phyloP scores from a whole-genome alignment of 305 asterid genomes.

The Fraxinus xanthoxyloides region DNA sequence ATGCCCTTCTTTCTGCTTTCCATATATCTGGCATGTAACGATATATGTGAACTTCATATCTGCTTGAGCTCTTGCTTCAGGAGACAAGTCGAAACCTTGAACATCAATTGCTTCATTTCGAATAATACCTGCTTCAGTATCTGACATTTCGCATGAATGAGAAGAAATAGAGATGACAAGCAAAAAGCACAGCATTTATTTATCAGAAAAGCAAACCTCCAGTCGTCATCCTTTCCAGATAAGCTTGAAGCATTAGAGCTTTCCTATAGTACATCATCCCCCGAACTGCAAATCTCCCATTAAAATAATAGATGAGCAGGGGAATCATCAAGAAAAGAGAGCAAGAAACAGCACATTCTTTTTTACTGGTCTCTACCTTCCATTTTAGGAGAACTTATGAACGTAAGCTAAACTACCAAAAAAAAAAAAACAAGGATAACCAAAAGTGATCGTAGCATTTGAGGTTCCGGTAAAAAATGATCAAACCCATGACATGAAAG shows the following conservation, averaged over 20 bases:
- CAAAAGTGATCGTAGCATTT: background rate
- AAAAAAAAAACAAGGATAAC: background rate
- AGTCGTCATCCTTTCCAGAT: slow-evolving; percentile 60
- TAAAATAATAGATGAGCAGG: slow-evolving; percentile 23
- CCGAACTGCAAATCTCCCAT: slow-evolving; percentile 62
- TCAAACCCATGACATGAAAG: background rate
- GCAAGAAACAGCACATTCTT: slow-evolving; percentile 5
- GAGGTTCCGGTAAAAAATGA: background rate
- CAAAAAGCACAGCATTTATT: slow-evolving; percentile 11
- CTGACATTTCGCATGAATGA: slow-evolving; percentile 36
- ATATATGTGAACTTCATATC: slow-evolving; percentile 96
- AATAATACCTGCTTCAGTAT: slow-evolving; percentile 59
- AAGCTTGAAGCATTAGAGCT: slow-evolving; percentile 92
- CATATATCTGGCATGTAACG: slow-evolving; percentile 96
- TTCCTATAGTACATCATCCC: slow-evolving; percentile 99
- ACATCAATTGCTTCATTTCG: slow-evolving; percentile 54
- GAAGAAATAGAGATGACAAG: slow-evolving; percentile 21
- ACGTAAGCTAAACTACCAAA: background rate
- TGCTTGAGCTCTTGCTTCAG: slow-evolving; percentile 96
- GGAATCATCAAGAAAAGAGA: slow-evolving; percentile 6
- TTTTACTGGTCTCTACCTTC: background rate
- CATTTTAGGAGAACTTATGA: background rate
- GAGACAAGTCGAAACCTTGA: slow-evolving; percentile 86
- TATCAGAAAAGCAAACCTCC: slow-evolving; percentile 58
- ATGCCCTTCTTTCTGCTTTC: slow-evolving; percentile 93